Evolutionary conservation across 257 asterid species (phyloP), one percentile per base, ranked within the genome.

Genomic region (Jacaranda copaia): DNA sequence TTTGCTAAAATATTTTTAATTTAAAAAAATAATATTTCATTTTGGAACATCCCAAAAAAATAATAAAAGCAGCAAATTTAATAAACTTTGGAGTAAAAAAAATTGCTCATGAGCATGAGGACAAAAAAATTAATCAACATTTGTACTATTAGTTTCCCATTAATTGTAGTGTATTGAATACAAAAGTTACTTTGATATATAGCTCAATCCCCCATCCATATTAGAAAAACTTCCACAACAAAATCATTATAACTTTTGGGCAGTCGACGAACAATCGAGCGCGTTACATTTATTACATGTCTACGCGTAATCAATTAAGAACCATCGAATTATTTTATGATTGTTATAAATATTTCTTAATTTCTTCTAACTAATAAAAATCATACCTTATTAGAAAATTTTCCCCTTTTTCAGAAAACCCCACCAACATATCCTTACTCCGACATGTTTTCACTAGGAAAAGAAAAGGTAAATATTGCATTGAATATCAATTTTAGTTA

Each of bases 181-280:
- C 25, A 35, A 62, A 36, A 5, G 40, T 25, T 20, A 46, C 55
- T 48, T 68, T 45, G 53, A 10, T 13, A 48, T 16, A 5, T 3
- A 42, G 7, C 20, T 19, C 13, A 49, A 73, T 68, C 55, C 42
- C 35, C 57, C 73, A 43, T 55, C 57, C 73, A 43, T 55, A 72
- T 71, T n/a, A 65, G 32, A 25, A 25, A 25, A 25, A 55, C 11
- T 81, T 81, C 71, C 67, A 19, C 39, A 25, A 39, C 67, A 81
- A 59, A 72, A 81, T 81, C 64, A 81, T 81, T 53, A 40, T n/a
- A 43, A 19, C 40, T 53, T 53, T 10, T 15, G 36, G 58, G 60
- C 72, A 71, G 75, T 66, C 70, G 78, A 68, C 32, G 42, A 59
- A 59, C 61, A 74, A 49, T 80, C 73, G 56, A 60, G 72, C 68